These are phyloP conservation scores for Acanthamoeba royreba DNA, from an alignment of 208 protist genomes.

Conservation along the genomic window DNA sequence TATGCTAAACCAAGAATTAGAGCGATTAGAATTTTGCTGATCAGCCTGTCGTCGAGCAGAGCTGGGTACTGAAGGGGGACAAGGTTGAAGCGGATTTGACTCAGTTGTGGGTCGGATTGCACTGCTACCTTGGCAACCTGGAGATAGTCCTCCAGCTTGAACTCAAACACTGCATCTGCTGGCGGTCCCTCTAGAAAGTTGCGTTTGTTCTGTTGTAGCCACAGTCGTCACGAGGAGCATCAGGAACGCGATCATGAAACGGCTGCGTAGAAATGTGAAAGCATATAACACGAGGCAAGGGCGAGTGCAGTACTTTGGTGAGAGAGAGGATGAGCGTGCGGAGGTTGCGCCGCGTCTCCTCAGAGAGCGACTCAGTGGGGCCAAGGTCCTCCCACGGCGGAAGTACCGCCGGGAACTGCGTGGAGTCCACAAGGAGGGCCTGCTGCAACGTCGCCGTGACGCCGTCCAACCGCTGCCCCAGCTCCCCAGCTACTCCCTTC, in stretches of 20 bases:
- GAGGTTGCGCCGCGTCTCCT: background rate
- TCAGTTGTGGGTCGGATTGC: background rate
- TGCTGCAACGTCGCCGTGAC: background rate
- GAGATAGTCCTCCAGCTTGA: background rate
- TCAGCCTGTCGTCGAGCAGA: too few species aligned
- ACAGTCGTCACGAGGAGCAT: too few species aligned
- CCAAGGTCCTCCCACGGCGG: background rate
- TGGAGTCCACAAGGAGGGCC: background rate
- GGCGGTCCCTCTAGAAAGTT: background rate
- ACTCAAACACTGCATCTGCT: background rate
- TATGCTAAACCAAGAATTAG: background rate
- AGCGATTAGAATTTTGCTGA: background rate
- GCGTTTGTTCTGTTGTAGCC: slow-evolving; percentile 14
- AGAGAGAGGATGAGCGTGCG: background rate
- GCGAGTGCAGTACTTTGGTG: background rate
- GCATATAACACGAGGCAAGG: too few species aligned
- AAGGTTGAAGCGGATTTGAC: background rate
- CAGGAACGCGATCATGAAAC: too few species aligned
- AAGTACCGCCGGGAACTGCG: background rate
- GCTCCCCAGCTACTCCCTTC: background rate
- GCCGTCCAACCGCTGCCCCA: background rate
- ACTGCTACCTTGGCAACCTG: background rate
- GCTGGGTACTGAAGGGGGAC: background rate
- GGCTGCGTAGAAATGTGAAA: too few species aligned
- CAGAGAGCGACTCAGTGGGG: background rate